A percentile compares a stretch with the other conserved stretches of the same genome.
Conservation (phyloP, 495 filamentous ascomycete species). For the Aspergillus hancockii region DNA sequence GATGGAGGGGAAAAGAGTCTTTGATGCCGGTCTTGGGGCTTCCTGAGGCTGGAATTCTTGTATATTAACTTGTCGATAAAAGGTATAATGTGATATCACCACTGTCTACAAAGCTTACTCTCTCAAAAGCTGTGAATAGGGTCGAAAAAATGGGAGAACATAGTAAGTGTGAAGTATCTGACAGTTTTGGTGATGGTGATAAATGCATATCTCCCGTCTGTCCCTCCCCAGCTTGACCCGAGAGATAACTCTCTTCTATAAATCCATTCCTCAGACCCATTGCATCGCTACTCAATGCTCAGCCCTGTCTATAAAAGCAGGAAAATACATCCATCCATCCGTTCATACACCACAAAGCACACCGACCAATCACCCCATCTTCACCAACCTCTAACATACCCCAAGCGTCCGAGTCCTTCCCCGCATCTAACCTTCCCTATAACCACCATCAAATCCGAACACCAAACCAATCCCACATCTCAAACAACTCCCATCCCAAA, state of each 20-base stretch:
- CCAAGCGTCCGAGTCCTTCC: too few relatives aligned
- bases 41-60: constrained; percentile 24
- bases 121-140: background rate
- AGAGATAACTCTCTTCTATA: background rate
- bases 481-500: background rate
- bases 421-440: too few relatives aligned
- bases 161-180: background rate
- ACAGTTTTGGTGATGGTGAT: too few relatives aligned
- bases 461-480: background rate
- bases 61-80: constrained; percentile 44
- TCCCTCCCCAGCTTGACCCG: too few relatives aligned
- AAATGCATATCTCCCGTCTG: too few relatives aligned
- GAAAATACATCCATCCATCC: too few relatives aligned
- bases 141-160: background rate
- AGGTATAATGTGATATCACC: constrained; percentile 39
- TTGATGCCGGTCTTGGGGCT: constrained; percentile 1
- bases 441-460: background rate
- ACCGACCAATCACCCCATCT: too few relatives aligned
- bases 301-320: too few relatives aligned
- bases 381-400: too few relatives aligned
- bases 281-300: too few relatives aligned
- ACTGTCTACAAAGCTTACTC: background rate
- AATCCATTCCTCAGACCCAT: background rate
- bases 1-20: constrained; percentile 17
- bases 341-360: too few relatives aligned